Base-by-base conservation (phyloP, 768 basidiomycete genomes). In the Sarcodon sp. region DNA sequence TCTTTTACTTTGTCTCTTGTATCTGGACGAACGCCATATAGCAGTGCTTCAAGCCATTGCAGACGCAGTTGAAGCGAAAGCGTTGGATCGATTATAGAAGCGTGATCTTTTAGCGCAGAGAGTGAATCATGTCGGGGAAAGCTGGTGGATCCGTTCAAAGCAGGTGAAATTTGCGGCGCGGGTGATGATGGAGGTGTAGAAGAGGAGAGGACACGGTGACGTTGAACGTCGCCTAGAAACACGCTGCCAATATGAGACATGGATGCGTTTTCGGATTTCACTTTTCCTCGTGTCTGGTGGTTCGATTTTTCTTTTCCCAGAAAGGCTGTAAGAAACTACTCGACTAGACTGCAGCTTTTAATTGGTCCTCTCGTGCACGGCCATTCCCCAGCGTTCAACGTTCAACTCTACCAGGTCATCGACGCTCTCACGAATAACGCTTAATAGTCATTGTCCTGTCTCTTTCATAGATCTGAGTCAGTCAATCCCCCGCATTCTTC, bases 11-110 rank as follows among this genome's bases (percentile, higher is more conserved):
- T 72, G 43, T 46, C 52, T 61, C 66, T 54, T 61, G 60, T 47
- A 37, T 75, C 69, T 43, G 71, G 72, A 45, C 72, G 73, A 16
- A 80, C 71, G 36, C 87, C 88, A 36, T 79, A 61, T 3, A 89
- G 65, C 45, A 91, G 66, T 13, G 85, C 84, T 59, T 89, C 88
- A 1, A 91, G 67, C 84, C 85, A 87, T 48, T 83, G 70, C 34
- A 90, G 60, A 1, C 88, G 75, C 16, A 91, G 66, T 55, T 89
- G 81, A 9, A 91, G 65, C 3, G 88, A 82, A 11, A 86, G 66
- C 0, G 63, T 63, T 4, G 88, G 81, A 33, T 83, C 76, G 41
- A 90, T 79, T 18, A 67, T 58, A 11, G 59, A 59, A 27, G 51
- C 54, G 44, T 59, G 43, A n/a, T 66, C 63, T 12, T 43, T 50